These are phyloP conservation scores for Teratosphaeria zuluensis DNA, from an alignment of 2,329 filamentous ascomycete species.

Conservation along the genomic window DNA sequence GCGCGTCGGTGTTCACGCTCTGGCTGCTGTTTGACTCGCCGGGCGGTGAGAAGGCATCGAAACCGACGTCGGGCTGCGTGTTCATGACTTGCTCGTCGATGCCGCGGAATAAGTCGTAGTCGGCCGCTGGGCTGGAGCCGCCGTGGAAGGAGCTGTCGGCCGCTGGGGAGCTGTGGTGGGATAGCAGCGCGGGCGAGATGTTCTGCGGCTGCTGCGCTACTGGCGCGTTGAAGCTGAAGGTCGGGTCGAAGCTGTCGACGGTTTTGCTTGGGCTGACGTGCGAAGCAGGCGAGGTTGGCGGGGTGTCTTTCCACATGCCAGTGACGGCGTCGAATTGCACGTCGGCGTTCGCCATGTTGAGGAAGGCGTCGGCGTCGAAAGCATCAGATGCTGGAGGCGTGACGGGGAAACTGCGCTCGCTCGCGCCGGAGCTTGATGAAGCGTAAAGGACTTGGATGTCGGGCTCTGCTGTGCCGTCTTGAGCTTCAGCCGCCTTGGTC, in stretches of 20 bases:
- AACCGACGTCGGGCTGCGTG: conserved; percentile 15
- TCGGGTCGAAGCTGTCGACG: conserved; percentile 3
- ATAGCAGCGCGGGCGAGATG: conserved; percentile 18
- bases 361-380: conserved; percentile 21
- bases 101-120: conserved; percentile 11
- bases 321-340: conserved; percentile 13
- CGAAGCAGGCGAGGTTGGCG: conserved; percentile 20
- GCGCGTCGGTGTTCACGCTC: conserved; percentile 14
- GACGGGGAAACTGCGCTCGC: conserved; percentile 23
- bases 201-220: conserved; percentile 6
- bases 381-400: conserved; percentile 21
- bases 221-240: conserved; percentile 15
- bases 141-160: conserved; percentile 8
- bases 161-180: conserved; percentile 13
- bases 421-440: conserved; percentile 19
- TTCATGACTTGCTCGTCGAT: conserved; percentile 13
- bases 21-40: conserved; percentile 19
- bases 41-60: conserved; percentile 18
- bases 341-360: conserved; percentile 17
- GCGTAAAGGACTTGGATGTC: conserved; percentile 8
- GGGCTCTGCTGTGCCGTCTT: background rate
- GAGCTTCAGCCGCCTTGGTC: conserved; percentile 10
- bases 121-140: conserved; percentile 11
- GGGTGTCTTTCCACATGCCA: conserved; percentile 21
- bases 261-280: conserved; percentile 8